Conservation (phyloP, 2,329 filamentous ascomycete species). For the Talaromyces funiculosus region DNA sequence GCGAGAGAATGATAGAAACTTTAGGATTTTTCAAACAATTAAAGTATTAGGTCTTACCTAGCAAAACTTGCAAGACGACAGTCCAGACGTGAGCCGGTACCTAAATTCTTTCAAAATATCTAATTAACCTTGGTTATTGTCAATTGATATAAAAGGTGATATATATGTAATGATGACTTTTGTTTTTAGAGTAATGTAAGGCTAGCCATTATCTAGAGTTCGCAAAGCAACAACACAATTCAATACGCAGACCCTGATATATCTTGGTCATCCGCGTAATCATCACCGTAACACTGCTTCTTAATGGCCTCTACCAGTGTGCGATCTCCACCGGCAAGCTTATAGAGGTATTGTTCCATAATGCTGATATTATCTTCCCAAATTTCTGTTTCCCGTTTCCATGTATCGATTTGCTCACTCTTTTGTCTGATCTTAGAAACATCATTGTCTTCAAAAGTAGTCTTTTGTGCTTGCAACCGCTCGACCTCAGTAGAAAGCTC, state of each 20-base stretch:
- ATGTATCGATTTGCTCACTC: slow-evolving; percentile 29
- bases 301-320: slow-evolving; percentile 41
- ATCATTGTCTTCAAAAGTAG: slow-evolving; percentile 24
- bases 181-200: too few species aligned
- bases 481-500: slow-evolving; percentile 27
- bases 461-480: slow-evolving; percentile 32
- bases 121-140: too few species aligned
- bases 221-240: too few species aligned
- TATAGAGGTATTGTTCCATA: slow-evolving; percentile 36
- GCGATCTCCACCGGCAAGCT: slow-evolving; percentile 38
- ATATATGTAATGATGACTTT: too few species aligned
- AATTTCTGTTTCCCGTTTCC: slow-evolving; percentile 27
- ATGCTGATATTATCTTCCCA: slow-evolving; percentile 44
- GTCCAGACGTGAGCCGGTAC: too few species aligned
- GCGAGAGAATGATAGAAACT: too few species aligned
- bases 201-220: too few species aligned
- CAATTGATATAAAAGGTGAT: too few species aligned
- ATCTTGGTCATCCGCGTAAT: slow-evolving; percentile 51
- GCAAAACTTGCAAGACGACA: too few species aligned
- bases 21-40: too few species aligned
- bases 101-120: too few species aligned
- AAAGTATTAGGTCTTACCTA: too few species aligned
- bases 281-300: slow-evolving; percentile 47
- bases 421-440: slow-evolving; percentile 28
- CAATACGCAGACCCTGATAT: slow-evolving; percentile 33